phyloP scores from a whole-genome alignment of 441 rosid genomes.

The Pelargonium myrrhifolium region DNA sequence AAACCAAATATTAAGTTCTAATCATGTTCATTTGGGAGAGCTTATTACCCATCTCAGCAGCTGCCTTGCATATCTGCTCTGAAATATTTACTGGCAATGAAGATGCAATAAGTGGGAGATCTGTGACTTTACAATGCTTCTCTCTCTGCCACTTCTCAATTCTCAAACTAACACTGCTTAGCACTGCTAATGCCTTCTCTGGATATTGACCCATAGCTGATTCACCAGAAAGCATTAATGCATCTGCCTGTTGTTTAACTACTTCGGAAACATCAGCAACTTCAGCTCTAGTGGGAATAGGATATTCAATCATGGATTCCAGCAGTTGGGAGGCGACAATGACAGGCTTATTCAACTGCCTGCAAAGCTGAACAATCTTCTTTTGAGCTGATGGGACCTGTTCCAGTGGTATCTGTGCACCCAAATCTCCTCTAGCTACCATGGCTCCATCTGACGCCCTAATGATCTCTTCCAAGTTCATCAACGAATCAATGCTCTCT shows the following conservation, averaged over 20 bases:
- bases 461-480: slow-evolving; percentile 82
- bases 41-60: slow-evolving; percentile 86
- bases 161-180: slow-evolving; percentile 80
- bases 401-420: slow-evolving; percentile 98
- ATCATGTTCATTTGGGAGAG: not conserved
- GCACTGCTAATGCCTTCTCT: slow-evolving; percentile 81
- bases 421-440: slow-evolving; percentile 99
- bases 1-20: not conserved
- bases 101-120: slow-evolving; percentile 58
- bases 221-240: slow-evolving; percentile 97
- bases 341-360: slow-evolving; percentile 85
- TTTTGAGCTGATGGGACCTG: slow-evolving; percentile 97
- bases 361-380: slow-evolving; percentile 72
- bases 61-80: slow-evolving; percentile 91
- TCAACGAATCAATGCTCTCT: slow-evolving; percentile 85
- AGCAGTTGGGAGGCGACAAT: slow-evolving; percentile 93
- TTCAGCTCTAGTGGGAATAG: slow-evolving; percentile 98
- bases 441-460: slow-evolving; percentile 95
- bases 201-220: slow-evolving; percentile 99
- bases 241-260: slow-evolving; percentile 92
- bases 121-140: slow-evolving; percentile 67
- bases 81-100: slow-evolving; percentile 64
- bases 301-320: slow-evolving; percentile 97
- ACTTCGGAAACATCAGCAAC: slow-evolving; percentile 99
- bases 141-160: slow-evolving; percentile 98